A percentile compares a stretch with the other conserved stretches of the same genome.
These are phyloP conservation scores for Lactifluus piperatus DNA, from an alignment of 768 basidiomycete genomes.

Conservation along the genomic window DNA sequence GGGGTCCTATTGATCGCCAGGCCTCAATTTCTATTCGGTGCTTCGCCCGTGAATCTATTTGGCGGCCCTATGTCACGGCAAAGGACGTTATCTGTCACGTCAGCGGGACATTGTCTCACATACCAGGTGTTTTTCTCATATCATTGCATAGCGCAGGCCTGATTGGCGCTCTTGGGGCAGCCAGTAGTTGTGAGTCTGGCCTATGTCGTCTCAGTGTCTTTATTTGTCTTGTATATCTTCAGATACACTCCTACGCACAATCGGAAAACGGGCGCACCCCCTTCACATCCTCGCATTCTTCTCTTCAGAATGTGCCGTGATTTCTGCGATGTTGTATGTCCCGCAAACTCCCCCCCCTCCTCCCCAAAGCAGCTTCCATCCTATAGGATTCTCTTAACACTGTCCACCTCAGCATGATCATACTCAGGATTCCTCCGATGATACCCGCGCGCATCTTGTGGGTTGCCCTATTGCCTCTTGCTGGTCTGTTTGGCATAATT, in stretches of 20 bases:
- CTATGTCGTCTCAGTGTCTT: not conserved
- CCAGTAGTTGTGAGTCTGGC: constrained; percentile 53
- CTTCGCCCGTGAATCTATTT: not conserved
- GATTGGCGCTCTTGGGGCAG: constrained; percentile 54
- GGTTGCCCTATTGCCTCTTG: constrained; percentile 39
- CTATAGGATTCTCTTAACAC: not conserved
- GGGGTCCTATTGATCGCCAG: constrained; percentile 80
- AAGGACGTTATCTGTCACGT: constrained; percentile 56
- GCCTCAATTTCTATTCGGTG: constrained; percentile 65
- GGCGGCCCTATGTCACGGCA: constrained; percentile 23
- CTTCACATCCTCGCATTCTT: constrained; percentile 66
- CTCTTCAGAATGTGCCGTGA: constrained; percentile 44
- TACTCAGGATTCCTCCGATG: constrained; percentile 33
- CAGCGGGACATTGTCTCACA: constrained; percentile 12
- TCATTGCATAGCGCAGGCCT: constrained; percentile 42
- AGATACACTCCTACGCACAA: constrained; percentile 51
- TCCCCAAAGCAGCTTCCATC: not conserved
- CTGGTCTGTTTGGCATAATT: constrained; percentile 44
- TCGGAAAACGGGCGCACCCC: constrained; percentile 68
- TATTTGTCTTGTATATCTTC: not conserved
- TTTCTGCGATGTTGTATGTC: constrained; percentile 27
- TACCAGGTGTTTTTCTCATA: not conserved
- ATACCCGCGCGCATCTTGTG: constrained; percentile 39
- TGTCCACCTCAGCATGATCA: constrained; percentile 32
- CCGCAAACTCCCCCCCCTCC: too few relatives aligned